Conservation (phyloP, 495 filamentous ascomycete genomes). For the Astrocystis sublimbata region DNA sequence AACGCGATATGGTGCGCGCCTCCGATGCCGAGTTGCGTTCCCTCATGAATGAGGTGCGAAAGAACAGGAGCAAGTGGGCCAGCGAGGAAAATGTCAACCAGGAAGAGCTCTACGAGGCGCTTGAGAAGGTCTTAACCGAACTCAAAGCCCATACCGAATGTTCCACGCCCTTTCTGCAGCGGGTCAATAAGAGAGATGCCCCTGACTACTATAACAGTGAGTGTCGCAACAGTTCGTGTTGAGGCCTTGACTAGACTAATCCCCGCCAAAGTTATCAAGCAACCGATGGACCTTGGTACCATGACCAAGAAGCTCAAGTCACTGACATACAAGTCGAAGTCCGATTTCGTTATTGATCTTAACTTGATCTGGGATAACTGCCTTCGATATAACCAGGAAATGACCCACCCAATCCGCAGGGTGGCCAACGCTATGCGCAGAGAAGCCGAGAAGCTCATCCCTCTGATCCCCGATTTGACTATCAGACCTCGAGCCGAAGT, state of each 20-base stretch:
- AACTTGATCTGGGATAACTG: conserved; percentile 97
- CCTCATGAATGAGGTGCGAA: conserved; percentile 94
- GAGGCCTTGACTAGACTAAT: conserved; percentile 25
- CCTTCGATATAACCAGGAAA: conserved; percentile 89
- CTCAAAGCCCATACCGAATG: conserved; percentile 96
- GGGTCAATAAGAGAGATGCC: conserved; percentile 94
- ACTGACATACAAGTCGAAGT: conserved; percentile 85
- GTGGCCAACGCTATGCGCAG: conserved; percentile 96
- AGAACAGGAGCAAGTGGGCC: conserved; percentile 98
- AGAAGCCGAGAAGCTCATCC: conserved; percentile 92
- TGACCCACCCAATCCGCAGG: conserved; percentile 82
- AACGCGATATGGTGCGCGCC: conserved; percentile 81
- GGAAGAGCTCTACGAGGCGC: conserved; percentile 94
- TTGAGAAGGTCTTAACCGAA: conserved; percentile 93
- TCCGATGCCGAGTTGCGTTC: conserved; percentile 89
- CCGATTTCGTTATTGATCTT: conserved; percentile 89
- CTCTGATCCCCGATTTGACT: conserved; percentile 88
- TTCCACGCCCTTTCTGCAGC: conserved; percentile 85
- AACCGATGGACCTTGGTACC: conserved; percentile 95
- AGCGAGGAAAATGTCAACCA: conserved; percentile 96
- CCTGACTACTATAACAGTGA: conserved; percentile 90
- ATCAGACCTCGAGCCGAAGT: conserved; percentile 91
- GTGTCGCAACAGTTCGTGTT: conserved; percentile 29
- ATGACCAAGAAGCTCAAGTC: conserved; percentile 98
- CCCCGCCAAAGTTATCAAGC: conserved; percentile 73